Conservation (phyloP, 208 protist species). For the Angomonas ambiguus region DNA sequence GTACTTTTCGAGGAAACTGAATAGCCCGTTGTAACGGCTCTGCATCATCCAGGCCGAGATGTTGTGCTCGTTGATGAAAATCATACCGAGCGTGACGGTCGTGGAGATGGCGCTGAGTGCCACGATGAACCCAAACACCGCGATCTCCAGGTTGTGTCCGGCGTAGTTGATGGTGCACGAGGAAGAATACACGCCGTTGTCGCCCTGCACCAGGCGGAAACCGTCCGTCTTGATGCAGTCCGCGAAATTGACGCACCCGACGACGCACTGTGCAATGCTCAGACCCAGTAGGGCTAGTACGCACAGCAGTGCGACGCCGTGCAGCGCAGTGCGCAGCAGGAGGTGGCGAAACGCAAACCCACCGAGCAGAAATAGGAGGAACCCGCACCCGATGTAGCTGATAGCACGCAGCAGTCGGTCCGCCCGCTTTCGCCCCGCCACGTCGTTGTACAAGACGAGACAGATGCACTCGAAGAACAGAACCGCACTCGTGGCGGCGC, state of each 20-base stretch:
- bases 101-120: conserved; percentile 32
- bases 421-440: conserved; percentile 9
- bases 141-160: conserved; percentile 30
- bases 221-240: conserved; percentile 20
- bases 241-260: conserved; percentile 22
- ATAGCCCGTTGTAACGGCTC: conserved; percentile 22
- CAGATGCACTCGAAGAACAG: conserved; percentile 38
- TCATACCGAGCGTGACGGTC: conserved; percentile 16
- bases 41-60: conserved; percentile 16
- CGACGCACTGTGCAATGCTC: conserved; percentile 19
- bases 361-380: conserved; percentile 25
- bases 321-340: conserved; percentile 14
- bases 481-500: conserved; percentile 20
- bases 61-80: conserved; percentile 18
- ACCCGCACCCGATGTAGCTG: conserved; percentile 28
- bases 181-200: conserved; percentile 12
- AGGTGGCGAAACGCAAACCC: conserved; percentile 21
- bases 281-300: conserved; percentile 18
- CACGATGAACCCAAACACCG: conserved; percentile 21
- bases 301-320: conserved; percentile 14
- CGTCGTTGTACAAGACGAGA: conserved; percentile 31
- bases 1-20: conserved; percentile 11
- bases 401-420: conserved; percentile 20
- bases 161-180: conserved; percentile 22
- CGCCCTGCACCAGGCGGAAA: conserved; percentile 4